Evolutionary conservation across 169 alveolate species (phyloP).

Genomic region (Cyclospora cayetanensis): DNA sequence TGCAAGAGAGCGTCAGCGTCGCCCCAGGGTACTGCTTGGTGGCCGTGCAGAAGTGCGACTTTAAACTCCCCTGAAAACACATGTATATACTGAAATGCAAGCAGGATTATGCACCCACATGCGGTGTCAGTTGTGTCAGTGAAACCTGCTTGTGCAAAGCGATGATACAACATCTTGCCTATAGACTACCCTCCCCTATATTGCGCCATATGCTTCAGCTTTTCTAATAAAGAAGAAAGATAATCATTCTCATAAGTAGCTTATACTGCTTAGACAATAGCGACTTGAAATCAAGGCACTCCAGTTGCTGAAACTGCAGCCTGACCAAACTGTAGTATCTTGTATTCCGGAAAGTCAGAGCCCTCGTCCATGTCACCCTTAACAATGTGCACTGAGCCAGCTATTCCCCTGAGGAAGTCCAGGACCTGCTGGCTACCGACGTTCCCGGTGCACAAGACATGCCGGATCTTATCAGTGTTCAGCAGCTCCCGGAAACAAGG

Average conservation of each 20-base stretch:
- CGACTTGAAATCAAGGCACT: too few species aligned
- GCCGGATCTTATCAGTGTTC: constrained; percentile 85
- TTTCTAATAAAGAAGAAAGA: too few species aligned
- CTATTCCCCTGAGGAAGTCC: constrained; percentile 90
- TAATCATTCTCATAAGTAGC: too few species aligned
- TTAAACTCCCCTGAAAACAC: constrained; percentile 87
- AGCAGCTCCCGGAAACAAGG: constrained; percentile 91
- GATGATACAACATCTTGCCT: too few species aligned
- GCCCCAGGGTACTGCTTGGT: constrained; percentile 94
- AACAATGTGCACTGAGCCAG: constrained; percentile 89
- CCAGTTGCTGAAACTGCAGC: too few species aligned
- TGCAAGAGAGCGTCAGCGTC: constrained; percentile 89
- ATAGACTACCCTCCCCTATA: too few species aligned
- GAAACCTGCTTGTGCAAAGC: too few species aligned
- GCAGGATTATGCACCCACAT: neutral
- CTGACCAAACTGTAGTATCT: constrained; percentile 84
- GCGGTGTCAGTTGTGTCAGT: too few species aligned
- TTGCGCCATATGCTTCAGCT: too few species aligned
- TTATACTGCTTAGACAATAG: too few species aligned
- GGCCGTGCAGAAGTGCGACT: constrained; percentile 95
- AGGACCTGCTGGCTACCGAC: constrained; percentile 87
- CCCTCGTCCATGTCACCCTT: constrained; percentile 92
- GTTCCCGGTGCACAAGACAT: constrained; percentile 89
- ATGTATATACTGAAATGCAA: neutral
- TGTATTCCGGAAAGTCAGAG: constrained; percentile 86